Percentiles rank a stretch among this genome's conserved stretches.
Evolutionary conservation across 345 rosid genomes (phyloP).

Genomic region (Camelina hispida): DNA sequence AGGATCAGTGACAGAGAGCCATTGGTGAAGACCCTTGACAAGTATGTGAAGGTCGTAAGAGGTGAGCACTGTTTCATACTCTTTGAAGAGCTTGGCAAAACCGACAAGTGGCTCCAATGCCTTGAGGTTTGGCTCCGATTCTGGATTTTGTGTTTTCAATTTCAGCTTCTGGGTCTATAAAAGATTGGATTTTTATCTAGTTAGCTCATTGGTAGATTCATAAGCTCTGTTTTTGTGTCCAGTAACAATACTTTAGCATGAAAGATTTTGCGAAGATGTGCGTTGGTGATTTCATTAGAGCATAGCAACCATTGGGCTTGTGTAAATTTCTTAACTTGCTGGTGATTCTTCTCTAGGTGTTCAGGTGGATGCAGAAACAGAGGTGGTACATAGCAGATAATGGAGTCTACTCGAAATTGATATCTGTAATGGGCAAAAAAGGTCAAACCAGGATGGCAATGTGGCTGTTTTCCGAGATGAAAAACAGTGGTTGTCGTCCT

Average conservation of each 20-base stretch:
- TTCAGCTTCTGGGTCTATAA: neutral
- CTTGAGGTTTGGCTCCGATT: slow-evolving; percentile 60
- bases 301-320: neutral
- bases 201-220: neutral
- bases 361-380: slow-evolving; percentile 99
- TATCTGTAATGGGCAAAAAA: slow-evolving; percentile 83
- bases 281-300: slow-evolving; percentile 13
- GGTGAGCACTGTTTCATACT: slow-evolving; percentile 83
- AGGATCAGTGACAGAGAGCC: slow-evolving; percentile 65
- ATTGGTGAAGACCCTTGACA: slow-evolving; percentile 67
- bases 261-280: neutral
- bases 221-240: neutral
- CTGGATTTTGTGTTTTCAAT: no score
- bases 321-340: neutral
- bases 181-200: neutral
- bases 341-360: slow-evolving; percentile 58
- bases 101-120: slow-evolving; percentile 87
- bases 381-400: slow-evolving; percentile 88
- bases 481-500: slow-evolving; percentile 91
- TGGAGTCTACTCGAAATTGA: slow-evolving; percentile 83
- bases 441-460: slow-evolving; percentile 94
- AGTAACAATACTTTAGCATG: neutral
- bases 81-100: slow-evolving; percentile 91
- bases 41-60: slow-evolving; percentile 69
- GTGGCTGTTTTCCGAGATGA: slow-evolving; percentile 99